phyloP scores from a whole-genome alignment of 2,329 filamentous ascomycete species.

The Hymenoscyphus albidus region DNA sequence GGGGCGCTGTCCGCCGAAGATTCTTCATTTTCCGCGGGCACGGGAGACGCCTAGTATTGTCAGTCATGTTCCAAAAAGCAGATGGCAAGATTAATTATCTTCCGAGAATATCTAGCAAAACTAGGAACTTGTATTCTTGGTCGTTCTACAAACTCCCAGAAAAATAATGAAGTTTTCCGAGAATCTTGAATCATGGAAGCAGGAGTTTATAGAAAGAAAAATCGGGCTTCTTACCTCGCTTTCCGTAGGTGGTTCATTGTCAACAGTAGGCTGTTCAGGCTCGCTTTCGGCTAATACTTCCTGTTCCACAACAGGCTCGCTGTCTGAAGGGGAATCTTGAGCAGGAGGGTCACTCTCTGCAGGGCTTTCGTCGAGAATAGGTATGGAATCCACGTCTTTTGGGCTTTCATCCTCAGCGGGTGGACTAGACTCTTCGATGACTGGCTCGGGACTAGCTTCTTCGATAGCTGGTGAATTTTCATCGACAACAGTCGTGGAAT shows the following conservation, averaged over 20 bases:
- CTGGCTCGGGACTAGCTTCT: background rate
- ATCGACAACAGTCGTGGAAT: no score
- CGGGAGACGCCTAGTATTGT: no score
- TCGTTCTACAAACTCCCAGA: no score
- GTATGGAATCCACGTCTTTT: background rate
- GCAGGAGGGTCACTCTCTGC: background rate
- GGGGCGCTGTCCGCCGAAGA: background rate
- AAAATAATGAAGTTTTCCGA: no score
- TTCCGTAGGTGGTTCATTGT: background rate
- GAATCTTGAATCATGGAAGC: no score
- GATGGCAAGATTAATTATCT: no score
- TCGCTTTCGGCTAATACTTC: background rate
- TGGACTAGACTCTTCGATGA: background rate
- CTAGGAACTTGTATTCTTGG: no score
- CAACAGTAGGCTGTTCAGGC: background rate
- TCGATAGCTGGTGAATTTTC: no score
- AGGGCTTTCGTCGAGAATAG: constrained; percentile 1
- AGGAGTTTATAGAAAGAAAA: no score
- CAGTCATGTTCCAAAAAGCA: no score
- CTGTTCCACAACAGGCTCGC: background rate
- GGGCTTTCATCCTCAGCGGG: constrained; percentile 1
- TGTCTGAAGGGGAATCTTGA: background rate
- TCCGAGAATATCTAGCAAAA: no score
- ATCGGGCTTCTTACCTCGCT: background rate
- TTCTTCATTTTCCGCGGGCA: background rate